Evolutionary conservation across 1,284 basidiomycete genomes (phyloP).

Genomic region (Earliella scabrosa): DNA sequence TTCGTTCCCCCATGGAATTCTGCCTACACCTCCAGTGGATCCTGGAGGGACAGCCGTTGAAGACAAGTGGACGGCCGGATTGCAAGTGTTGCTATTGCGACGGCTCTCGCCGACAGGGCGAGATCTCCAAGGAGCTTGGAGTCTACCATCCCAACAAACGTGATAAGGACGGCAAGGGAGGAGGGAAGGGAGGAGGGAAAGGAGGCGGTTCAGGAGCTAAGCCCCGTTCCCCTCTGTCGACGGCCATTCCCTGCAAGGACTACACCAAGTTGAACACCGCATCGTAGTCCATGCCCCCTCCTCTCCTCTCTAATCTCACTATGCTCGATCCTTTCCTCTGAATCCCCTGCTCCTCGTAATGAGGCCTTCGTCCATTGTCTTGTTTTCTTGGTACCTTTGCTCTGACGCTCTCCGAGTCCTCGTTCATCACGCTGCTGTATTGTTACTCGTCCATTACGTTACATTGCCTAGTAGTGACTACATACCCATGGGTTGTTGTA

Average conservation of each 20-base stretch:
- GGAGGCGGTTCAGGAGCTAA: not conserved
- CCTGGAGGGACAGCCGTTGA: slow-evolving; percentile 29
- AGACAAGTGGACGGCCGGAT: slow-evolving; percentile 19
- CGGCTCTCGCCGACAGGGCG: slow-evolving; percentile 20
- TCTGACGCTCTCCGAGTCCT: too few relatives aligned
- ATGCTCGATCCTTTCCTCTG: too few relatives aligned
- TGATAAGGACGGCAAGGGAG: slow-evolving; percentile 1
- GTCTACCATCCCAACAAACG: slow-evolving; percentile 11
- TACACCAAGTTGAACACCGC: slow-evolving; percentile 26
- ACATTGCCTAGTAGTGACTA: too few relatives aligned
- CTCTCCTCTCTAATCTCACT: not conserved
- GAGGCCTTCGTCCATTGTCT: too few relatives aligned
- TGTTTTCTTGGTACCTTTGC: too few relatives aligned
- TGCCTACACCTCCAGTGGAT: slow-evolving; percentile 34
- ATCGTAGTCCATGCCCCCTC: not conserved
- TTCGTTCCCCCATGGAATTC: slow-evolving; percentile 37
- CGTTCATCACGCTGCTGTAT: too few relatives aligned
- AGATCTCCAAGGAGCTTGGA: slow-evolving; percentile 22
- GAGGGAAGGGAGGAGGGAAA: not conserved
- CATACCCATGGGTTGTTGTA: too few relatives aligned
- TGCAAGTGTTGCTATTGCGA: slow-evolving; percentile 33
- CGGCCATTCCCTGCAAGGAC: slow-evolving; percentile 25
- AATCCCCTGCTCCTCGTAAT: too few relatives aligned
- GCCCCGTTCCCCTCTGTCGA: slow-evolving; percentile 5
- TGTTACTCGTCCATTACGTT: too few relatives aligned